These are phyloP conservation scores for Knufia fluminis DNA, from an alignment of 2,329 filamentous ascomycete species.

Conservation along the genomic window DNA sequence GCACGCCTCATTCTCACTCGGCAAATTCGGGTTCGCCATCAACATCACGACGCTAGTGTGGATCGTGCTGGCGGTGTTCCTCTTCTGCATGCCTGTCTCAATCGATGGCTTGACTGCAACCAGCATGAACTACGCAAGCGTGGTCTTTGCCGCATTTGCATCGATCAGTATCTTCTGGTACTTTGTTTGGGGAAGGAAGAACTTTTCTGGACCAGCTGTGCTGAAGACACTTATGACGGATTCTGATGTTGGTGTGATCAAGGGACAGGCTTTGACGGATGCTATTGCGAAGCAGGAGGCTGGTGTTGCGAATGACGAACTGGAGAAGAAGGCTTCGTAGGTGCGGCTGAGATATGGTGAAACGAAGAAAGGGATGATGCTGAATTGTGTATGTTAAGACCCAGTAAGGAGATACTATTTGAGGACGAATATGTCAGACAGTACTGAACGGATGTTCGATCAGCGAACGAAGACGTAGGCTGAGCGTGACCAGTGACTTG, in stretches of 20 bases:
- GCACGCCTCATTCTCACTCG: constrained; percentile 42
- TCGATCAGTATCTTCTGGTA: constrained; percentile 50
- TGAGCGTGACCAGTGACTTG: no score
- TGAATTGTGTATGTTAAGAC: no score
- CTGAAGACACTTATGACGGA: constrained; percentile 68
- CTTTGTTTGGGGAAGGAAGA: constrained; percentile 51
- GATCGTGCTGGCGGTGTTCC: constrained; percentile 43
- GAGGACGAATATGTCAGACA: no score
- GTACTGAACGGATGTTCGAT: no score
- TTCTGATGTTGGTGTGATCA: constrained; percentile 52
- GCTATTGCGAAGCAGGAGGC: constrained; percentile 2
- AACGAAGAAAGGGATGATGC: no score
- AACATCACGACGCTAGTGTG: constrained; percentile 39
- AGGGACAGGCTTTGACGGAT: constrained; percentile 6
- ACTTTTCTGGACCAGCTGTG: constrained; percentile 57
- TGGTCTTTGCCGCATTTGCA: constrained; percentile 30
- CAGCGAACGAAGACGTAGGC: no score
- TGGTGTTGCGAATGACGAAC: neutral
- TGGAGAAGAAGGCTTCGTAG: constrained; percentile 1
- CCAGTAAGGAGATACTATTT: no score
- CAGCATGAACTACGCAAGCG: constrained; percentile 37
- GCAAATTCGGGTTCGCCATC: constrained; percentile 33
- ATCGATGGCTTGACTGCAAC: constrained; percentile 19
- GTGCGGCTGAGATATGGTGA: no score
- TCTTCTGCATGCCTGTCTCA: constrained; percentile 37